These are phyloP conservation scores for Clonostachys chloroleuca DNA, from an alignment of 2,329 filamentous ascomycete genomes.

Conservation along the genomic window DNA sequence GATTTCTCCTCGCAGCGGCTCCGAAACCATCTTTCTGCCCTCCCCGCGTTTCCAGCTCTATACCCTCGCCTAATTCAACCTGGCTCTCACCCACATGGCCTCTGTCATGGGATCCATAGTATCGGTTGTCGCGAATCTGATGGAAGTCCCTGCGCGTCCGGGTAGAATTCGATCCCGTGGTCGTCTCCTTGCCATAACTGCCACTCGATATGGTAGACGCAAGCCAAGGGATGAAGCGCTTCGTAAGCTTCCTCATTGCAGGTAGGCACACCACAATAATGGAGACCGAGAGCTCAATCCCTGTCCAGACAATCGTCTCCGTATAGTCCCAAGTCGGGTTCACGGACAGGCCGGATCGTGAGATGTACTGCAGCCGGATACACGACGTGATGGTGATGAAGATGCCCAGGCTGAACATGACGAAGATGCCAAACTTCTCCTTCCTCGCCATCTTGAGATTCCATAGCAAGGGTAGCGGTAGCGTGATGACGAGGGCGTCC, in stretches of 20 bases:
- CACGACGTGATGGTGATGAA: constrained; percentile 5
- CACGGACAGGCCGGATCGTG: constrained; percentile 19
- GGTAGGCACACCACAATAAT: constrained; percentile 35
- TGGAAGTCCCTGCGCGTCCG: too few species aligned
- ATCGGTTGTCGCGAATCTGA: neutral
- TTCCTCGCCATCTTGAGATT: constrained; percentile 6
- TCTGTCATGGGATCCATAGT: constrained; percentile 1
- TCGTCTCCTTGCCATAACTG: constrained; percentile 2
- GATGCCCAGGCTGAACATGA: constrained; percentile 7
- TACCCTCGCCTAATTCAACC: constrained; percentile 5
- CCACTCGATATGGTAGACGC: neutral
- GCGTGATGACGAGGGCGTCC: constrained; percentile 21
- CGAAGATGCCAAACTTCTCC: constrained; percentile 16
- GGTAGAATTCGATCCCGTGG: too few species aligned
- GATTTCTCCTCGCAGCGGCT: too few species aligned
- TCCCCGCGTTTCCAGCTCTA: constrained; percentile 11
- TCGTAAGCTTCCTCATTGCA: constrained; percentile 23
- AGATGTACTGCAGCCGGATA: constrained; percentile 20
- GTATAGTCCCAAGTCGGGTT: constrained; percentile 37
- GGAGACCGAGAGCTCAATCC: constrained; percentile 33
- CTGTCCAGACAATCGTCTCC: constrained; percentile 34
- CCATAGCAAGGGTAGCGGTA: constrained; percentile 25
- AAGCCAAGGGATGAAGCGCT: constrained; percentile 1
- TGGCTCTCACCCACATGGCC: constrained; percentile 13
- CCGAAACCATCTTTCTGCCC: too few species aligned